Evolutionary conservation across 2,329 filamentous ascomycete species (phyloP), one percentile per base, ranked within the genome.

Genomic region (Juglanconis sp.): DNA sequence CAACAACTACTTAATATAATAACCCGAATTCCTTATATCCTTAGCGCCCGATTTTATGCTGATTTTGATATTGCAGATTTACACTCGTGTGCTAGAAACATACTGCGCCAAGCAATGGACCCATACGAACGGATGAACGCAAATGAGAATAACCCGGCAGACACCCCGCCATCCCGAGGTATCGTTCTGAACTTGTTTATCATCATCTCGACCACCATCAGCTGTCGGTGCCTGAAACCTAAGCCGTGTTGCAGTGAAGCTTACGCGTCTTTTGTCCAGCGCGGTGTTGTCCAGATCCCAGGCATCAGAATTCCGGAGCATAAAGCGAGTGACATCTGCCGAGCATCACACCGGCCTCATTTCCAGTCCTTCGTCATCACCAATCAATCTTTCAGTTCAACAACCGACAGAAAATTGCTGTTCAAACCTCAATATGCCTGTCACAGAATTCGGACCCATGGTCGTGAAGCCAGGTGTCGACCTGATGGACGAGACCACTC

Each of bases 371-470:
- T 11, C 35, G 35, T 11, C 7, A 13, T 46, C 42, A 46, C 42
- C n/a, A 34, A 32, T 42, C 2, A 32, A 10, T 38, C 24, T 38
- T 10, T 9, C 6, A 36, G n/a, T 53, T 24, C 31, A 34, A 58
- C 13, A 4, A 65, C 24, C 24, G 24, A 24, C 24, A 24, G 24
- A 24, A 1, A 24, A 24, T 24, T 24, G 24, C 24, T 24, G 24
- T 24, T 24, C 24, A 24, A 24, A 24, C 24, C 24, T 24, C 24
- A 24, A 24, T 24, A 24, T 65, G 63, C 38, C 47, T 1, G 34
- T 70, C 40, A 67, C 65, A 32, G 68, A 70, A 36, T 38, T 68
- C 11, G 63, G 66, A 11, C 58, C 54, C 38, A 64, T 66, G 56
- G 65, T 64, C 47, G 57, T 67, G 31, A 68, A 65, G 58, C 62